Conservation (phyloP, 345 rosid species). For the Eucalyptus pauciflora region DNA sequence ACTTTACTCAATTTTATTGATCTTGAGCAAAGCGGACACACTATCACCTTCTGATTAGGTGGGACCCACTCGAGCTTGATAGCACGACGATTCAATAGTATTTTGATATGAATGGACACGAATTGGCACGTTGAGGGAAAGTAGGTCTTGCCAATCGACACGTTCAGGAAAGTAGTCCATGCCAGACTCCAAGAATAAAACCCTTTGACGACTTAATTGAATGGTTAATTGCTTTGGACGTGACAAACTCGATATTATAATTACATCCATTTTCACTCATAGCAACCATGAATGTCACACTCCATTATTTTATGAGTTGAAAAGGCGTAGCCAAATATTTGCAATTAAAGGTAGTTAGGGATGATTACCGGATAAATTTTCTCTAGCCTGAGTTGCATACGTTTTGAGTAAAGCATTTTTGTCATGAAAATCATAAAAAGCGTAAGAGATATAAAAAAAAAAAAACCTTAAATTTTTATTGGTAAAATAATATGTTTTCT, state of each 20-base stretch:
- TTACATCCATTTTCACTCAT: not conserved
- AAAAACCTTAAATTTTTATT: no score
- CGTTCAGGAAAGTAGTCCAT: not conserved
- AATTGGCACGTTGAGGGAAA: not conserved
- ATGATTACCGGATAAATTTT: not conserved
- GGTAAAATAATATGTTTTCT: not conserved
- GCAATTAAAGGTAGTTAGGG: not conserved
- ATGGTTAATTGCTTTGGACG: not conserved
- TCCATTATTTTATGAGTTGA: not conserved
- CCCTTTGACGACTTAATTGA: not conserved
- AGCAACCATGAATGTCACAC: not conserved
- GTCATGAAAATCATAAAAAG: no score
- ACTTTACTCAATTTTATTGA: not conserved
- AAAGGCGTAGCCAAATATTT: not conserved
- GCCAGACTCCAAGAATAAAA: not conserved
- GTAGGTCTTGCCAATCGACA: not conserved
- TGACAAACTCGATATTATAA: not conserved
- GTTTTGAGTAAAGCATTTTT: not conserved
- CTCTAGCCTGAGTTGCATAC: accelerated
- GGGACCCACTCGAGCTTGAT: not conserved
- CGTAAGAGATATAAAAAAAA: no score
- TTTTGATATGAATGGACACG: not conserved
- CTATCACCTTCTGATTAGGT: not conserved
- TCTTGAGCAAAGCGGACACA: not conserved
- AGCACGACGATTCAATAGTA: accelerated